These are phyloP conservation scores for Kodamaea suecica DNA, from an alignment of 1,139 yeast species.

Conservation along the genomic window DNA sequence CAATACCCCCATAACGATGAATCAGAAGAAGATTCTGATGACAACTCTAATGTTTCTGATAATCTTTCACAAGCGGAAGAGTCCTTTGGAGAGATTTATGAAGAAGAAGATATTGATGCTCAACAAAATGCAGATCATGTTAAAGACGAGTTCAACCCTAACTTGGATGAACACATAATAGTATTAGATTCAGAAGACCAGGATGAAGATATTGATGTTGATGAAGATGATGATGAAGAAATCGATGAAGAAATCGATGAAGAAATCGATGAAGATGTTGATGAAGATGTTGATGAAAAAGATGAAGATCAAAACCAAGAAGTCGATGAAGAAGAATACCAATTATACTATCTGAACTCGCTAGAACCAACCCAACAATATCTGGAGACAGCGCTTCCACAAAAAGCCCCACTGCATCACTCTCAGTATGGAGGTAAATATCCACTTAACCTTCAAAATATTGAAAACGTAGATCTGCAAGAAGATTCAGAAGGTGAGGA, in stretches of 20 bases:
- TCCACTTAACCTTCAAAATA: background rate
- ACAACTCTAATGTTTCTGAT: constrained; percentile 5
- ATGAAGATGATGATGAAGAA: no score
- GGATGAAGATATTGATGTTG: no score
- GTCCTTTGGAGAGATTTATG: constrained; percentile 7
- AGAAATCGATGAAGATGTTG: constrained; percentile 1
- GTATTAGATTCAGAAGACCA: constrained; percentile 5
- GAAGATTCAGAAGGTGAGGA: no score
- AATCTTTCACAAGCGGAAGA: constrained; percentile 8
- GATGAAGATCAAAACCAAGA: constrained; percentile 1
- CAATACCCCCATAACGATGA: constrained; percentile 2
- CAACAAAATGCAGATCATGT: background rate
- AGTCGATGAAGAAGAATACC: background rate
- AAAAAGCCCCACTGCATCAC: no score
- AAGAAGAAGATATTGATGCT: constrained; percentile 2
- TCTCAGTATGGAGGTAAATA: background rate
- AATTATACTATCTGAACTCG: no score
- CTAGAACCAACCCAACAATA: background rate
- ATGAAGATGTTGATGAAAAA: constrained; percentile 3
- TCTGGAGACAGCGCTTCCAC: no score
- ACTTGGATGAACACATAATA: background rate
- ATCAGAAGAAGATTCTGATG: constrained; percentile 6
- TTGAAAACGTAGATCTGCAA: background rate
- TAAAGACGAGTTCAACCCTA: constrained; percentile 1
- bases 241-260: background rate